Conservation (phyloP, 768 basidiomycete genomes). For the Polyporus arcularius region DNA sequence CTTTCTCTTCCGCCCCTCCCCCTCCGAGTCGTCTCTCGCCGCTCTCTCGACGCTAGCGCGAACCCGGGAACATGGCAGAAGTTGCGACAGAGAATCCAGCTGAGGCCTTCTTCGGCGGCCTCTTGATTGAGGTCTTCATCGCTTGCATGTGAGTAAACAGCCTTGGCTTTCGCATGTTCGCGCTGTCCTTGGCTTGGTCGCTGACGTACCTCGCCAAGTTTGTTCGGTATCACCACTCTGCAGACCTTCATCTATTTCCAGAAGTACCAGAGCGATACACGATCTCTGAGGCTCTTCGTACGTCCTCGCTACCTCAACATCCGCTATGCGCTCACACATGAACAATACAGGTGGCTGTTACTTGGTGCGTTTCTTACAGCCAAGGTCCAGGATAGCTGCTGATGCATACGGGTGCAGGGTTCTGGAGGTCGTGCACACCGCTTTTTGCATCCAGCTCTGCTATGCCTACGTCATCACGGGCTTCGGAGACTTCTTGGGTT, state of each 20-base stretch:
- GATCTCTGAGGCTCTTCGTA: conserved; percentile 5
- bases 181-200: background rate
- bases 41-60: too few species aligned
- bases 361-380: background rate
- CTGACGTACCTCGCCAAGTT: conserved; percentile 2
- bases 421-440: conserved; percentile 1
- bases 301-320: background rate
- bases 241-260: conserved; percentile 18
- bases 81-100: conserved; percentile 12
- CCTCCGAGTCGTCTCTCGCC: too few species aligned
- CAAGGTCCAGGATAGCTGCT: too few species aligned
- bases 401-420: background rate
- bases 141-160: conserved; percentile 9
- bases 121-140: conserved; percentile 15
- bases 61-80: too few species aligned
- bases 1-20: too few species aligned
- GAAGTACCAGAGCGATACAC: conserved; percentile 4
- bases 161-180: too few species aligned
- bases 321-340: background rate
- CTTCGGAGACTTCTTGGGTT: background rate
- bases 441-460: background rate
- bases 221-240: conserved; percentile 16
- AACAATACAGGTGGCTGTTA: background rate
- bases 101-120: conserved; percentile 11
- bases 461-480: background rate